Percentiles rank a stretch among this genome's conserved stretches.
These are phyloP conservation scores for Phytophthora pseudosyringae DNA, from an alignment of 352 stramenopile species.

Conservation along the genomic window DNA sequence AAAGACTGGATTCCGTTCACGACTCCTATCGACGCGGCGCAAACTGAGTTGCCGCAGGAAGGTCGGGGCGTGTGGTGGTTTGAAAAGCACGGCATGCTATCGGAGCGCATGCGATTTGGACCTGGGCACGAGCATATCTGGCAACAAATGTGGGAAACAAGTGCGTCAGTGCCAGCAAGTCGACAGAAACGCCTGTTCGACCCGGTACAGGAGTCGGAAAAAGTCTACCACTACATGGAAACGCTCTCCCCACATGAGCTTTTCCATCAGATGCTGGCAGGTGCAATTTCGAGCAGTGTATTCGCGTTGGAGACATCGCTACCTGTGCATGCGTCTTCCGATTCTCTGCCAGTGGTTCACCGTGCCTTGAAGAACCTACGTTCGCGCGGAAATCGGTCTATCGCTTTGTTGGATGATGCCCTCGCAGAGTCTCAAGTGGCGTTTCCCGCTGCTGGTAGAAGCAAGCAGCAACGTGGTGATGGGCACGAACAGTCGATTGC, in stretches of 20 bases:
- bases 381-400: constrained; percentile 49
- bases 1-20: constrained; percentile 78
- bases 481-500: constrained; percentile 46
- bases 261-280: constrained; percentile 82
- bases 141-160: constrained; percentile 80
- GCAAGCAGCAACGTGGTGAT: constrained; percentile 16
- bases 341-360: constrained; percentile 45
- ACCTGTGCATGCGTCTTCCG: constrained; percentile 34
- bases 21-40: constrained; percentile 20
- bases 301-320: constrained; percentile 60
- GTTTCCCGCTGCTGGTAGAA: constrained; percentile 43
- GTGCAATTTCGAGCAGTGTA: constrained; percentile 62
- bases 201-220: constrained; percentile 75
- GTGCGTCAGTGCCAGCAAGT: constrained; percentile 48
- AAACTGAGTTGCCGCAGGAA: constrained; percentile 44
- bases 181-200: constrained; percentile 82
- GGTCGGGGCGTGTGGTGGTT: constrained; percentile 72
- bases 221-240: constrained; percentile 85
- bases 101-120: constrained; percentile 70
- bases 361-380: constrained; percentile 45
- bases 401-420: constrained; percentile 68
- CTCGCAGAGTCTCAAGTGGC: constrained; percentile 69
- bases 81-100: constrained; percentile 70
- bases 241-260: constrained; percentile 79
- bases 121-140: constrained; percentile 56